A percentile compares a stretch with the other conserved stretches of the same genome.
These are phyloP conservation scores for Hymenoscyphus repandus DNA, from an alignment of 2,329 filamentous ascomycete genomes.

Conservation along the genomic window DNA sequence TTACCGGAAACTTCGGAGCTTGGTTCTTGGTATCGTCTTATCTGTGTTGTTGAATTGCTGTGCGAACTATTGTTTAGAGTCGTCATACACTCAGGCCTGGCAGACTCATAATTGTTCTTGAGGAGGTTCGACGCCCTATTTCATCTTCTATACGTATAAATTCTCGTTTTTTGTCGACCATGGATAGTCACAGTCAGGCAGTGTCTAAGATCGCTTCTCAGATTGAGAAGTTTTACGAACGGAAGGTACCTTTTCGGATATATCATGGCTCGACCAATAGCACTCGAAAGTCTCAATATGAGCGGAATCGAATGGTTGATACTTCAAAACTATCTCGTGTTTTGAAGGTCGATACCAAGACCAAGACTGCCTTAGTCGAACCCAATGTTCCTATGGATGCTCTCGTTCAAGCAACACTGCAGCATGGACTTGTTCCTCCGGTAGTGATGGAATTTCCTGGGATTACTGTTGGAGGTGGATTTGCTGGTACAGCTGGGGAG, in stretches of 20 bases:
- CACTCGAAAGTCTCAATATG: slow-evolving; percentile 35
- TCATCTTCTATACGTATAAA: no score
- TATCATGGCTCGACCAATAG: slow-evolving; percentile 53
- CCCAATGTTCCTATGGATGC: slow-evolving; percentile 65
- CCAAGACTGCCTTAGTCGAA: slow-evolving; percentile 49
- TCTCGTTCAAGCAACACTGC: slow-evolving; percentile 51
- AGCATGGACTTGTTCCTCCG: slow-evolving; percentile 49
- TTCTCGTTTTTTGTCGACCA: slow-evolving; percentile 2
- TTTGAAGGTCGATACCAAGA: slow-evolving; percentile 37
- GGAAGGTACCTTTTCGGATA: slow-evolving; percentile 38
- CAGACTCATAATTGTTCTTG: no score
- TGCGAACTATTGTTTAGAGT: no score
- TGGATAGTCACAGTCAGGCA: slow-evolving; percentile 21
- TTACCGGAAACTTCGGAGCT: no score
- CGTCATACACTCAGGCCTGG: no score
- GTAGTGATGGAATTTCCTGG: slow-evolving; percentile 68
- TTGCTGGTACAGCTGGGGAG: slow-evolving; percentile 61
- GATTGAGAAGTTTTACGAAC: slow-evolving; percentile 18
- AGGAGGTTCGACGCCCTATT: no score
- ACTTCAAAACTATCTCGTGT: slow-evolving; percentile 43
- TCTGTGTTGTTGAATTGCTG: no score
- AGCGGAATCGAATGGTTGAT: slow-evolving; percentile 33
- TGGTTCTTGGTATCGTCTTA: no score
- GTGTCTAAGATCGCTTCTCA: slow-evolving; percentile 17
- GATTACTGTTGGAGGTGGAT: slow-evolving; percentile 63